phyloP scores from a whole-genome alignment of 805 yeast genomes.

The Komagataella populi region DNA sequence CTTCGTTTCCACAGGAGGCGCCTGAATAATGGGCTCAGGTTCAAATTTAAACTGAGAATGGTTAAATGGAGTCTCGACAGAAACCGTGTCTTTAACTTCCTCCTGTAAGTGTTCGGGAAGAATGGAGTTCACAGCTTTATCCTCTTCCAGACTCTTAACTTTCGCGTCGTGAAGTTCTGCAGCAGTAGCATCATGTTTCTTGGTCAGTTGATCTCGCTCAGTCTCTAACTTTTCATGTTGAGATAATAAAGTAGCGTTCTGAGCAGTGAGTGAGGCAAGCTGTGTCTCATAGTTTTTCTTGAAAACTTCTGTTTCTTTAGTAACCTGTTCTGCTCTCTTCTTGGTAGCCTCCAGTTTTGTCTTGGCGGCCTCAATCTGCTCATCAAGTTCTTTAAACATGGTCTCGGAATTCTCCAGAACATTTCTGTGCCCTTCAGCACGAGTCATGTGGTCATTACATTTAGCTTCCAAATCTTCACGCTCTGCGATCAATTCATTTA shows the following conservation, averaged over 20 bases:
- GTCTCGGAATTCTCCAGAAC: conserved; percentile 28
- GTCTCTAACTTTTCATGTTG: conserved; percentile 24
- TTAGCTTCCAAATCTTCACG: conserved; percentile 33
- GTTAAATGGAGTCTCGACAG: conserved; percentile 16
- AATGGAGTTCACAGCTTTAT: conserved; percentile 30
- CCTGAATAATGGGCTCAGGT: conserved; percentile 10
- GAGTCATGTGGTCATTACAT: conserved; percentile 26
- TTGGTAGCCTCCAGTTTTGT: conserved; percentile 19
- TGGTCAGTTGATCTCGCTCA: conserved; percentile 25
- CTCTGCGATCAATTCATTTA: conserved; percentile 34
- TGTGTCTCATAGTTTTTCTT: conserved; percentile 15
- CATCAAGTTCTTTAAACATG: conserved; percentile 28
- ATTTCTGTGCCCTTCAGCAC: conserved; percentile 26
- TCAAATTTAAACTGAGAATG: conserved; percentile 15
- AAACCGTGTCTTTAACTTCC: conserved; percentile 13
- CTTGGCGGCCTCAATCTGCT: conserved; percentile 24
- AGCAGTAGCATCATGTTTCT: conserved; percentile 22
- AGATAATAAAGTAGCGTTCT: conserved; percentile 14
- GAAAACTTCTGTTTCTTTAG: conserved; percentile 12
- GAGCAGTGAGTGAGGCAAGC: conserved; percentile 14
- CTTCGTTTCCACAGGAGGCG: conserved; percentile 17
- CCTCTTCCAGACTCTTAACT: conserved; percentile 24
- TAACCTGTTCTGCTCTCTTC: conserved; percentile 14
- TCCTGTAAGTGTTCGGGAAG: conserved; percentile 39
- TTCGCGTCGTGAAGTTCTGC: conserved; percentile 22